A percentile compares a stretch with the other conserved stretches of the same genome.
These are phyloP conservation scores for Withania somnifera DNA, from an alignment of 305 asterid genomes.

Conservation along the genomic window DNA sequence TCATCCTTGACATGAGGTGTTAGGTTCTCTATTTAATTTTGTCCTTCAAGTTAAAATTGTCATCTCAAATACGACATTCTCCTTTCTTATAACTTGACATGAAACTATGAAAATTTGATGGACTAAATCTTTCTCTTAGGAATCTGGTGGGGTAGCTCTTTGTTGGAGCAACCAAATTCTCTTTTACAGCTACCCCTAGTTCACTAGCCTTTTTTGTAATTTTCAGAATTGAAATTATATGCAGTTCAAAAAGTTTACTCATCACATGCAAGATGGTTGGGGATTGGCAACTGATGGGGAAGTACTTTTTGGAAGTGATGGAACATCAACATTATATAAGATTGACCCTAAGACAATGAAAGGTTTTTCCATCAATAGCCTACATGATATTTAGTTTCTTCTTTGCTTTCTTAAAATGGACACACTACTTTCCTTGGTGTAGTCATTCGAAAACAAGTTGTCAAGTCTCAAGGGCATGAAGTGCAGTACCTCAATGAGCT, in stretches of 20 bases:
- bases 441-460: constrained; percentile 47
- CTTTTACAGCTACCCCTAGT: neutral
- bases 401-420: neutral
- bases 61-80: neutral
- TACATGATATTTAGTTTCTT: neutral
- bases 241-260: constrained; percentile 46
- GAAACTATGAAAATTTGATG: neutral
- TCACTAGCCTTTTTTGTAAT: neutral
- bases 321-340: constrained; percentile 68
- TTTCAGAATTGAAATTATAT: neutral
- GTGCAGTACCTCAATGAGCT: constrained; percentile 77
- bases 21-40: neutral
- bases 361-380: constrained; percentile 30
- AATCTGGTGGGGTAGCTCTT: neutral
- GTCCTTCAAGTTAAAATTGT: neutral
- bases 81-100: neutral
- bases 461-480: constrained; percentile 62
- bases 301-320: constrained; percentile 72
- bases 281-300: constrained; percentile 79
- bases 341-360: constrained; percentile 49
- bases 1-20: neutral
- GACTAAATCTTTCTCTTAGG: neutral
- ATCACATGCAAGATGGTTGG: constrained; percentile 89
- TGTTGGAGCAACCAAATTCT: neutral
- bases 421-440: constrained; percentile 13